Conservation (phyloP, 1,284 basidiomycete species). For the Cerrena zonata region DNA sequence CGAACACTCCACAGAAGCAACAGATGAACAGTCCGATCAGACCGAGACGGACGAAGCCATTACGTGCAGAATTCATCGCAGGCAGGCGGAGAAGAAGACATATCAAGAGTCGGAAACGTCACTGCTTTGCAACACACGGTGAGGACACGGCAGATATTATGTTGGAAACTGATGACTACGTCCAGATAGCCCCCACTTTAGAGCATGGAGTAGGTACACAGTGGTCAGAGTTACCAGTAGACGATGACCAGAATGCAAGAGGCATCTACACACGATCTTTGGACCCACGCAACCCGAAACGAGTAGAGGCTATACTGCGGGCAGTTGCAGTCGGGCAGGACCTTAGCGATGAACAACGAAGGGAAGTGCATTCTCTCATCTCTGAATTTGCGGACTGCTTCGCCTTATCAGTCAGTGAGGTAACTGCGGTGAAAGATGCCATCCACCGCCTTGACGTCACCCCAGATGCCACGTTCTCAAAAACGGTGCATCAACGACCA, state of each 20-base stretch:
- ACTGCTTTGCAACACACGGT: too few relatives aligned
- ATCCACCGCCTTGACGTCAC: conserved; percentile 19
- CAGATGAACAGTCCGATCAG: too few relatives aligned
- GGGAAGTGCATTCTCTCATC: conserved; percentile 5
- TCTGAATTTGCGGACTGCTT: conserved; percentile 16
- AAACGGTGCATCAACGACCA: conserved; percentile 14
- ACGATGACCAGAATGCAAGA: neutral
- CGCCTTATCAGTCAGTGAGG: conserved; percentile 14
- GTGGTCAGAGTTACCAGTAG: conserved; percentile 11
- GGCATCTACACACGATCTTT: conserved; percentile 12
- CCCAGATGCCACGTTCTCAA: conserved; percentile 7
- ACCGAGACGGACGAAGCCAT: too few relatives aligned
- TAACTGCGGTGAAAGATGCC: conserved; percentile 11
- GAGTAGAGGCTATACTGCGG: conserved; percentile 19
- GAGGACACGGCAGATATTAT: too few relatives aligned
- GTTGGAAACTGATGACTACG: neutral
- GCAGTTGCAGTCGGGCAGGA: conserved; percentile 17
- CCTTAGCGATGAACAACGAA: conserved; percentile 8
- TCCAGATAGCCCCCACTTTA: neutral
- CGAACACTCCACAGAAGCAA: too few relatives aligned
- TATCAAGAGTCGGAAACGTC: too few relatives aligned
- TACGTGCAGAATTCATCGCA: neutral
- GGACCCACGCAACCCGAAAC: conserved; percentile 19
- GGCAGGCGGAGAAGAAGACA: neutral
- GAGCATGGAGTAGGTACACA: neutral